Evolutionary conservation across 352 stramenopile species (phyloP).

Genomic region (Phytophthora syringae): DNA sequence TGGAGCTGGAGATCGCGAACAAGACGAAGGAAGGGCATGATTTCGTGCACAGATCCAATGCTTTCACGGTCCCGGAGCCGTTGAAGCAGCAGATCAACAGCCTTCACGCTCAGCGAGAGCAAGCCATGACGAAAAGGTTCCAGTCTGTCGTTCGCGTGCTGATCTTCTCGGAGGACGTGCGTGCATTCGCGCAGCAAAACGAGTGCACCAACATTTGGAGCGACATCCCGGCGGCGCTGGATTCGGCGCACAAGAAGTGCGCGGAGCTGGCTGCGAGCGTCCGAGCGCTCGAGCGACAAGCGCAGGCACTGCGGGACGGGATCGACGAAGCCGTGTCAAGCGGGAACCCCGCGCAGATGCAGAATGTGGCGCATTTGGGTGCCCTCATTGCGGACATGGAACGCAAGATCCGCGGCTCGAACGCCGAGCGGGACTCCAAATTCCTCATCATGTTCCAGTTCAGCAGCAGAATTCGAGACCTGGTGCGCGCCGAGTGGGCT

Average conservation of each 20-base stretch:
- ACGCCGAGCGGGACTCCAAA: conserved; percentile 55
- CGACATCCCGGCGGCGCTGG: conserved; percentile 55
- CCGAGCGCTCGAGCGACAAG: conserved; percentile 33
- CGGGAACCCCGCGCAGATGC: conserved; percentile 48
- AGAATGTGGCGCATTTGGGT: conserved; percentile 47
- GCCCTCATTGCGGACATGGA: conserved; percentile 45
- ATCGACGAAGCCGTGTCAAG: conserved; percentile 62
- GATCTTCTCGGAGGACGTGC: conserved; percentile 60
- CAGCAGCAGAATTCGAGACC: conserved; percentile 45
- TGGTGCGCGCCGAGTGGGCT: conserved; percentile 43
- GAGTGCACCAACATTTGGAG: conserved; percentile 36
- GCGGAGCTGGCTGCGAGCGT: conserved; percentile 42
- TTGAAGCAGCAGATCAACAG: conserved; percentile 52
- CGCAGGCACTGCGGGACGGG: conserved; percentile 36
- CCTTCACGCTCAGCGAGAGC: conserved; percentile 35
- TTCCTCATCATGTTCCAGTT: conserved; percentile 78
- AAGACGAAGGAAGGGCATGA: conserved; percentile 38
- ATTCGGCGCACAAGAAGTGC: conserved; percentile 55
- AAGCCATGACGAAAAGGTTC: conserved; percentile 44
- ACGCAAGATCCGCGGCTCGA: conserved; percentile 34
- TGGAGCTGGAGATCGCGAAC: conserved; percentile 34
- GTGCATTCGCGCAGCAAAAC: conserved; percentile 40
- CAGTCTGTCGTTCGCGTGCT: conserved; percentile 57
- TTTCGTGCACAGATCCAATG: conserved; percentile 51
- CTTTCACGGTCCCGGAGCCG: conserved; percentile 51